phyloP scores from a whole-genome alignment of 306 rosid genomes.

The Parietaria judaica region DNA sequence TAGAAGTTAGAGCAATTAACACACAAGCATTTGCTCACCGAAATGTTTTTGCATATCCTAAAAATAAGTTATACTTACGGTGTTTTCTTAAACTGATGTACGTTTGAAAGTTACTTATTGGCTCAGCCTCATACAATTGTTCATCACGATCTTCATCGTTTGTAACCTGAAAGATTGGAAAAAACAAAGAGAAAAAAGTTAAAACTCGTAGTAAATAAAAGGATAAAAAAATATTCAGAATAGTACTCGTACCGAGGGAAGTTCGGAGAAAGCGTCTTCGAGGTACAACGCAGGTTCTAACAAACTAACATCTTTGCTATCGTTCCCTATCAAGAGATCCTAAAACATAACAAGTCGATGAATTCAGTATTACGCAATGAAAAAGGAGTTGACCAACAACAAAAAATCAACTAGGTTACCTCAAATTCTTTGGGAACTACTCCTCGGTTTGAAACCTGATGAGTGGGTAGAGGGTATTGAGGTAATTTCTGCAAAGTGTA shows the following conservation, averaged over 20 bases:
- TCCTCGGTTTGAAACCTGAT: slow-evolving; percentile 67
- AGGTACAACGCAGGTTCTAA: slow-evolving; percentile 44
- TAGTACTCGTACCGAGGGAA: slow-evolving; percentile 43
- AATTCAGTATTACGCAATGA: neutral
- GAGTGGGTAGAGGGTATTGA: slow-evolving; percentile 75
- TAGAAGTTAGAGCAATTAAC: too few relatives aligned
- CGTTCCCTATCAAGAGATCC: slow-evolving; percentile 50
- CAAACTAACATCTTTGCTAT: slow-evolving; percentile 27
- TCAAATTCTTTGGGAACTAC: slow-evolving; percentile 58
- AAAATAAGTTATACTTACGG: slow-evolving; percentile 27
- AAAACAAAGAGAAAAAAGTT: neutral
- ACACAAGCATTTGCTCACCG: too few relatives aligned
- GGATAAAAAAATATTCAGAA: neutral
- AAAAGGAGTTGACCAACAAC: neutral
- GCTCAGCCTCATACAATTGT: slow-evolving; percentile 28
- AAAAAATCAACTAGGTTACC: slow-evolving; percentile 24
- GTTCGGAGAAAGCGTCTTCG: slow-evolving; percentile 71
- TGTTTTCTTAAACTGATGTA: slow-evolving; percentile 40
- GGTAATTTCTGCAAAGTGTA: slow-evolving; percentile 50
- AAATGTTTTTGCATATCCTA: too few relatives aligned
- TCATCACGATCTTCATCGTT: slow-evolving; percentile 46
- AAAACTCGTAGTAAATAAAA: neutral
- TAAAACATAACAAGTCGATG: slow-evolving; percentile 15
- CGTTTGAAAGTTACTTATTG: slow-evolving; percentile 53
- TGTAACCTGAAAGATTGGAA: slow-evolving; percentile 29